A percentile compares a stretch with the other conserved stretches of the same genome.
Evolutionary conservation across 495 filamentous ascomycete species (phyloP).

Genomic region (Podospora australis): DNA sequence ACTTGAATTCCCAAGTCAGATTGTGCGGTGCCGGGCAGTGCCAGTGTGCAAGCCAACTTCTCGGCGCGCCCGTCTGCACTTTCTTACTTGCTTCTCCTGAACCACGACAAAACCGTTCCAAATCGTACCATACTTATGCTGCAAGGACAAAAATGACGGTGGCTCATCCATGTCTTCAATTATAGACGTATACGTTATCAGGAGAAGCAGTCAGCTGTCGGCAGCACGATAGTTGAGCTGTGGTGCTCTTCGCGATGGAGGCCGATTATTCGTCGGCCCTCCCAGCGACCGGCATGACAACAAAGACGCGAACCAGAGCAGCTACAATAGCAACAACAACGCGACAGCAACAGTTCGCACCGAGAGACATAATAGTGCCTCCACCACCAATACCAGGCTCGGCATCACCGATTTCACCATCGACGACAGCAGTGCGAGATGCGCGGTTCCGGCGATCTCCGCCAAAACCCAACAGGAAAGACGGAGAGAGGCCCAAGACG

Average conservation of each 20-base stretch:
- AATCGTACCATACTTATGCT: too few relatives aligned
- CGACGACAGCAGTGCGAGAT: constrained; percentile 10
- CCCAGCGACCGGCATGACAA: constrained; percentile 13
- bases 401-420: constrained; percentile 2
- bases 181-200: constrained; percentile 14
- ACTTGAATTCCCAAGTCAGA: neutral
- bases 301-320: constrained; percentile 16
- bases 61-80: too few relatives aligned
- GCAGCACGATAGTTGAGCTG: constrained; percentile 14
- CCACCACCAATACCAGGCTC: constrained; percentile 4
- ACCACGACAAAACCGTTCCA: too few relatives aligned
- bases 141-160: too few relatives aligned
- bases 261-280: constrained; percentile 18
- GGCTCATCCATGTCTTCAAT: constrained; percentile 23
- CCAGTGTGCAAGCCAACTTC: neutral
- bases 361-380: constrained; percentile 6
- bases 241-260: constrained; percentile 18
- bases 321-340: too few relatives aligned
- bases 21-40: neutral
- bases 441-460: constrained; percentile 9
- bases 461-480: constrained; percentile 15
- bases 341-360: constrained; percentile 17
- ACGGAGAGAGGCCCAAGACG: constrained; percentile 13
- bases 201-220: constrained; percentile 19
- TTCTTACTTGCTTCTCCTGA: too few relatives aligned